phyloP scores from a whole-genome alignment of 1,284 basidiomycete genomes.

The Phylloporus gajari region DNA sequence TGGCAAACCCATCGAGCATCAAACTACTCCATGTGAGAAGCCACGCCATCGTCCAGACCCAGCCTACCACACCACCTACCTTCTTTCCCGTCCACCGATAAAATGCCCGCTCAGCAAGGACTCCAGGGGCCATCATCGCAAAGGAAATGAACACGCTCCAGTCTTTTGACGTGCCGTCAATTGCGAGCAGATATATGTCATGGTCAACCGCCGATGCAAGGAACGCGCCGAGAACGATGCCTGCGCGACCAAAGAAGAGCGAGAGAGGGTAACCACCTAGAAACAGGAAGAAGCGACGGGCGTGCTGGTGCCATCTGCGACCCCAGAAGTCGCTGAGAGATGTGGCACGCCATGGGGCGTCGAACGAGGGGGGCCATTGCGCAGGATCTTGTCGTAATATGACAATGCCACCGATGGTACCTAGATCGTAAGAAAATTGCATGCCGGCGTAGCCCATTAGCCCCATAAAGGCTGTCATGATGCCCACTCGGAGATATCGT shows the following conservation, averaged over 20 bases:
- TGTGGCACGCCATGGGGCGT: constrained; percentile 48
- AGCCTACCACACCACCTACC: constrained; percentile 57
- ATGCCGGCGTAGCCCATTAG: not conserved
- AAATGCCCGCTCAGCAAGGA: constrained; percentile 54
- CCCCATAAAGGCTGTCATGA: not conserved
- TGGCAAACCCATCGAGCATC: constrained; percentile 60
- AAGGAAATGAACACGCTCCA: constrained; percentile 59
- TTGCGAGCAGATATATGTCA: not conserved
- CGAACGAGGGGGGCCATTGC: constrained; percentile 52
- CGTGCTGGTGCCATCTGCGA: constrained; percentile 55
- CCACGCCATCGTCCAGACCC: constrained; percentile 63
- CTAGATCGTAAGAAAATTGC: not conserved
- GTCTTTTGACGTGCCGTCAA: constrained; percentile 49
- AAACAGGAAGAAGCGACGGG: constrained; percentile 46
- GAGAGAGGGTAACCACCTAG: constrained; percentile 48
- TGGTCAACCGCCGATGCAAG: constrained; percentile 26
- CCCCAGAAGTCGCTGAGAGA: constrained; percentile 55
- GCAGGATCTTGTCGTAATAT: not conserved
- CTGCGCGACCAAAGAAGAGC: constrained; percentile 52
- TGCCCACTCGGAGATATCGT: not conserved
- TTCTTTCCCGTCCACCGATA: constrained; percentile 44
- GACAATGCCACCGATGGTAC: not conserved
- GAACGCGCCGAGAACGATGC: constrained; percentile 63
- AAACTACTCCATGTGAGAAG: constrained; percentile 56
- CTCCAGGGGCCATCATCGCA: constrained; percentile 61